phyloP scores from a whole-genome alignment of 2,329 filamentous ascomycete genomes.

The Cladosporium sp. region DNA sequence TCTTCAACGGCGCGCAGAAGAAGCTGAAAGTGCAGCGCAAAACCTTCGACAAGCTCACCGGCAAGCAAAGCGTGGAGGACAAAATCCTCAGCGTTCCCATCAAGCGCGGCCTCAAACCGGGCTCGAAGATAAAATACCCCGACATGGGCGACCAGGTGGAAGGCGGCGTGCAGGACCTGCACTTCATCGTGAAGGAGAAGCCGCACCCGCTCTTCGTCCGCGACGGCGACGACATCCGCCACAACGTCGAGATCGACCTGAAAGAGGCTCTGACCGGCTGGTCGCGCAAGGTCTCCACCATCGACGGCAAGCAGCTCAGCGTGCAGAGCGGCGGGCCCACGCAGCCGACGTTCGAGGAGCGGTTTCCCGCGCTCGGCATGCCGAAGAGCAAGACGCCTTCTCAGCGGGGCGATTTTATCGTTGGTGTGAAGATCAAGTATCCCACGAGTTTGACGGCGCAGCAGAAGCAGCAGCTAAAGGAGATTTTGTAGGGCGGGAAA shows the following conservation, averaged over 20 bases:
- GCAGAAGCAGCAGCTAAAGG: conserved; percentile 77
- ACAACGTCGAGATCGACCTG: conserved; percentile 74
- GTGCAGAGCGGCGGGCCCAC: conserved; percentile 81
- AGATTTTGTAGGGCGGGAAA: conserved; percentile 57
- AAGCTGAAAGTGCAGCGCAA: conserved; percentile 99
- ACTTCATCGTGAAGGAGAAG: conserved; percentile 96
- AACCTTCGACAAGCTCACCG: conserved; percentile 74
- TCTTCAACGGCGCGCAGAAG: conserved; percentile 84
- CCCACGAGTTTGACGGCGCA: conserved; percentile 68
- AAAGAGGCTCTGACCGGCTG: conserved; percentile 96
- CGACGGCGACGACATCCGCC: conserved; percentile 81
- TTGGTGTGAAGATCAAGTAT: conserved; percentile 91
- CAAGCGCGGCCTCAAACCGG: conserved; percentile 92
- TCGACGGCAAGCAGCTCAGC: conserved; percentile 81
- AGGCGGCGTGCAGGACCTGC: conserved; percentile 89
- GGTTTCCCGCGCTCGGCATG: conserved; percentile 87
- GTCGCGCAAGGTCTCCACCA: conserved; percentile 86
- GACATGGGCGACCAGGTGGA: conserved; percentile 98
- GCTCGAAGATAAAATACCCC: conserved; percentile 97
- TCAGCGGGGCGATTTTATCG: conserved; percentile 79
- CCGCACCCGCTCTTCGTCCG: conserved; percentile 78
- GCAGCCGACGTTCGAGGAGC: conserved; percentile 74
- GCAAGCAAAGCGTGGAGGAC: conserved; percentile 82
- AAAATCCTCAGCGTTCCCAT: conserved; percentile 92
- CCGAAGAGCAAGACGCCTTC: conserved; percentile 85